Evolutionary conservation across 1,284 basidiomycete genomes (phyloP), one percentile per base, ranked within the genome.

Genomic region (Pseudozyma tsukubaensis): DNA sequence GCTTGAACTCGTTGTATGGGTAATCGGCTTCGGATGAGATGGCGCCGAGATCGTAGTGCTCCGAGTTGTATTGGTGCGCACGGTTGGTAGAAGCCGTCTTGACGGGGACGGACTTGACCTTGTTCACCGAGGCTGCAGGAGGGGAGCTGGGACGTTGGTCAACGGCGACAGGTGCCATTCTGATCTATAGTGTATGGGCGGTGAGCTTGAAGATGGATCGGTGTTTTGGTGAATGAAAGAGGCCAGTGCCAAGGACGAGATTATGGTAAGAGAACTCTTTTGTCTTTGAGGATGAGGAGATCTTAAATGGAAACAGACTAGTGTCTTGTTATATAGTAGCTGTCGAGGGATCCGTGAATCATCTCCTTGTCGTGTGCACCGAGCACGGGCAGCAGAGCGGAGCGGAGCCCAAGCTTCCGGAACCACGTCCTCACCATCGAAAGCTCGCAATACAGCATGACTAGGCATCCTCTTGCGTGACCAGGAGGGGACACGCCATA

Each of bases 1-100:
- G 77, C 67, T 78, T 78, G 65, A 78, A 76, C 3, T 77, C 67
- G 49, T 73, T 70, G 67, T 68, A 78, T 1, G 70, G 69, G 44
- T 78, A 78, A 48, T 75, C 65, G 18, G 48, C 70, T 29, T 78
- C 77, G 5, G 32, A 47, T 9, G 59, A 53, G 42, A 72, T 56
- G 2, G 71, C 67, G 51, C 69, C 73, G 32, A 61, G 65, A 40
- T 70, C 67, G 14, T 43, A 76, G 54, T 75, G 72, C 29, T 75
- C 72, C 21, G 67, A 67, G 14, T 9, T 59, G 54, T 75, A 75
- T 18, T 45, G 40, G 36, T 34, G 21, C 3, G 54, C 35, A 21
- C 71, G 61, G 62, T 74, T 74, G 37, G 66, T 61, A 44, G 24
- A 14, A 13, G 47, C 48, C 12, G 37, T 51, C 8, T n/a, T 35